Conservation (phyloP, 441 rosid species). For the Gossypium davidsonii region DNA sequence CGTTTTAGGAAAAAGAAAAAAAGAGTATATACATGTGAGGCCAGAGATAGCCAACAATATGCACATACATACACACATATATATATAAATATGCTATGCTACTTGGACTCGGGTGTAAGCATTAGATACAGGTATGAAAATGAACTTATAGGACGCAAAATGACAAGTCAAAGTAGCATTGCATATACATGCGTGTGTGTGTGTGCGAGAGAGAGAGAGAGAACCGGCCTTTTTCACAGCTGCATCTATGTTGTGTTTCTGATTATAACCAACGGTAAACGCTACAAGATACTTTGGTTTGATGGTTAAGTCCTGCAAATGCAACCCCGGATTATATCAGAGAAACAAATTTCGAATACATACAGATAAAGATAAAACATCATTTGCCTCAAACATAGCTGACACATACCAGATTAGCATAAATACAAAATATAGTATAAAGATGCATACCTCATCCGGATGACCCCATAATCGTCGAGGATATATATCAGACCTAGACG, state of each 20-base stretch:
- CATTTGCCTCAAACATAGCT: neutral
- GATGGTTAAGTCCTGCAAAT: slow-evolving; percentile 58
- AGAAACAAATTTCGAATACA: neutral
- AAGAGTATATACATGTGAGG: neutral
- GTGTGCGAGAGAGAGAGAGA: neutral
- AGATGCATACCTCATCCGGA: slow-evolving; percentile 61
- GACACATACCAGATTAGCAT: neutral
- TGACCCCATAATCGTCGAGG: slow-evolving; percentile 83
- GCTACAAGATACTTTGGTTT: slow-evolving; percentile 74
- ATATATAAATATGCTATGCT: neutral
- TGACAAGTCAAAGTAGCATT: too few species aligned
- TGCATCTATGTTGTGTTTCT: slow-evolving; percentile 62
- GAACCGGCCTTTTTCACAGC: slow-evolving; percentile 63
- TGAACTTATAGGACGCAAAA: too few species aligned
- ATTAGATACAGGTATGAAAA: too few species aligned
- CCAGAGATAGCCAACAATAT: too few species aligned
- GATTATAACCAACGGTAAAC: slow-evolving; percentile 78
- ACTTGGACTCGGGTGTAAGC: neutral
- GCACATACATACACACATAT: too few species aligned
- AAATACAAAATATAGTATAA: neutral
- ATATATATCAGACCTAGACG: slow-evolving; percentile 70
- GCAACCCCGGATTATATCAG: slow-evolving; percentile 18
- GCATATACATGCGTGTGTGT: too few species aligned
- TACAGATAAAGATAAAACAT: too few species aligned
- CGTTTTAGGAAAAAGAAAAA: neutral